A percentile compares a stretch with the other conserved stretches of the same genome.
Evolutionary conservation across 2,329 filamentous ascomycete species (phyloP).

Genomic region (Immersiporthe knoxdaviesiana): DNA sequence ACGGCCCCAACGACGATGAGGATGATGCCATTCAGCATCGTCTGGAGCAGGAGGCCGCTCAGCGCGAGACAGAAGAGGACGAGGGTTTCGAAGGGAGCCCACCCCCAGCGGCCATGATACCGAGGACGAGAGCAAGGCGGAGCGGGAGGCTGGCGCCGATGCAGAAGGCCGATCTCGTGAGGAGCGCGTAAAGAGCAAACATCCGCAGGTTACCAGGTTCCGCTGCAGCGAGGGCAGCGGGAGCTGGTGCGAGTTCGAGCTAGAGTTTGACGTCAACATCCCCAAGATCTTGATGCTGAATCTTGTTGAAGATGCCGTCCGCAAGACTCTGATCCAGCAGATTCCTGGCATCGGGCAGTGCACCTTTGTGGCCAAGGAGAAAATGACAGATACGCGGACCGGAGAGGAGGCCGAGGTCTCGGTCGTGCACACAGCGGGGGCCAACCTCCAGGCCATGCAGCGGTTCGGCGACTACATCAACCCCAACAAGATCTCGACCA

Average conservation of each 20-base stretch:
- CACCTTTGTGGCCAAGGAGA: slow-evolving; percentile 65
- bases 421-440: slow-evolving; percentile 77
- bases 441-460: slow-evolving; percentile 90
- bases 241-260: slow-evolving; percentile 76
- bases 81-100: slow-evolving; percentile 57
- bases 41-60: slow-evolving; percentile 57
- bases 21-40: slow-evolving; percentile 74
- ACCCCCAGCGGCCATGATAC: slow-evolving; percentile 44
- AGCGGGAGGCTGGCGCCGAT: slow-evolving; percentile 35
- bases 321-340: slow-evolving; percentile 82
- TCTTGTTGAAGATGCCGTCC: slow-evolving; percentile 80
- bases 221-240: slow-evolving; percentile 76
- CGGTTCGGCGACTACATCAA: slow-evolving; percentile 84
- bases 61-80: slow-evolving; percentile 54
- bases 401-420: slow-evolving; percentile 54
- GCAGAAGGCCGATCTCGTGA: slow-evolving; percentile 56
- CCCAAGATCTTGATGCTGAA: slow-evolving; percentile 94
- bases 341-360: slow-evolving; percentile 78
- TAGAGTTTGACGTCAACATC: slow-evolving; percentile 78
- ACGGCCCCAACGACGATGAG: slow-evolving; percentile 90
- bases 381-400: slow-evolving; percentile 50
- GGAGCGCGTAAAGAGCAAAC: slow-evolving; percentile 65
- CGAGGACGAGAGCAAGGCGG: slow-evolving; percentile 45
- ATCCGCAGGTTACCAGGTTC: slow-evolving; percentile 73
- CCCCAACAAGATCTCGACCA: slow-evolving; percentile 84